phyloP scores from a whole-genome alignment of 2,329 filamentous ascomycete species.

The Scedosporium boydii region DNA sequence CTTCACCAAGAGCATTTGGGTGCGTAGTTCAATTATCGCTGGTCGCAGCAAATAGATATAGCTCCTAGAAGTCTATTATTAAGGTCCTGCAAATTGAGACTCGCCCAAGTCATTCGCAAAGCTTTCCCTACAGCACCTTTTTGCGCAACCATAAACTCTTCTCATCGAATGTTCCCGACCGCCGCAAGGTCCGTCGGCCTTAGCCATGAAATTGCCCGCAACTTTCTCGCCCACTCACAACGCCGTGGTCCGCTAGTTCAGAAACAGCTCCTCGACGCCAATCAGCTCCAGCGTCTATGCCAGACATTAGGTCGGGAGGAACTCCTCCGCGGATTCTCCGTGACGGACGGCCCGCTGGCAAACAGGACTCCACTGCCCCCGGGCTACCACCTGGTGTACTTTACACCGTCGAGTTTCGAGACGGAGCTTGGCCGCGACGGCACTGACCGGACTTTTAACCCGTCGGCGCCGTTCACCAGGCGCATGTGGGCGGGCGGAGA shows the following conservation, averaged over 20 bases:
- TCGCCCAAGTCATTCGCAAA: too few species aligned
- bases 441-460: constrained; percentile 51
- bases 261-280: constrained; percentile 46
- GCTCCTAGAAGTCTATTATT: too few species aligned
- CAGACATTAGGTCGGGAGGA: constrained; percentile 43
- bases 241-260: not conserved
- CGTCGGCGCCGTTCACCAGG: constrained; percentile 48
- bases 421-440: constrained; percentile 47
- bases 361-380: constrained; percentile 42
- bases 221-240: not conserved
- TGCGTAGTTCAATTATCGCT: too few species aligned
- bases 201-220: not conserved
- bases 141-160: too few species aligned
- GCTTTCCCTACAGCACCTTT: too few species aligned
- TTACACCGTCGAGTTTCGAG: constrained; percentile 48
- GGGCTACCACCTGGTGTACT: constrained; percentile 55
- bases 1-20: too few species aligned
- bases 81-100: too few species aligned
- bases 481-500: constrained; percentile 60
- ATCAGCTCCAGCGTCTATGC: constrained; percentile 53
- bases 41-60: too few species aligned
- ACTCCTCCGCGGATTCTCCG: constrained; percentile 26
- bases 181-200: not conserved
- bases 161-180: too few species aligned
- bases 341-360: constrained; percentile 26